These are phyloP conservation scores for Crithidia sp. DNA, from an alignment of 208 protist species.

Conservation along the genomic window DNA sequence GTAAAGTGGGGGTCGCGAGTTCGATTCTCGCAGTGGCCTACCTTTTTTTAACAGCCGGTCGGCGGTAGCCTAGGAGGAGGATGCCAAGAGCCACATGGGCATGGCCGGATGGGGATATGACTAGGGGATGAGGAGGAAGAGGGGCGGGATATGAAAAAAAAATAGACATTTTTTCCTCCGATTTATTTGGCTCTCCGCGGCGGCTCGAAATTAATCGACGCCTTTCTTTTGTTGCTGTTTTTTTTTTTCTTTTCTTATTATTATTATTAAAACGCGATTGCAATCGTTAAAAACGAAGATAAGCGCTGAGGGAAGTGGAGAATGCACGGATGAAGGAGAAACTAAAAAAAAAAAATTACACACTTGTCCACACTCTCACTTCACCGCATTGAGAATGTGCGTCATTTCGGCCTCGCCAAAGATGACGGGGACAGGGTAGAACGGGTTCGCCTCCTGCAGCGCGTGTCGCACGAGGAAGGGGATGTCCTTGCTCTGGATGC, in stretches of 20 bases:
- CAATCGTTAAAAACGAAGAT: too few relatives aligned
- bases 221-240: background rate
- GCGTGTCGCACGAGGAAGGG: conserved; percentile 46
- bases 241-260: conserved; percentile 12
- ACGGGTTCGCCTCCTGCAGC: conserved; percentile 55
- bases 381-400: conserved; percentile 30
- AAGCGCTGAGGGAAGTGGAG: background rate
- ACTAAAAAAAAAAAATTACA: background rate
- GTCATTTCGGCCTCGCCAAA: conserved; percentile 56
- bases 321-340: too few relatives aligned
- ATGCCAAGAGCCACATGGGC: background rate
- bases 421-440: conserved; percentile 72
- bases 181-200: too few relatives aligned
- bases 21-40: conserved; percentile 95
- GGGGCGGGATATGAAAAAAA: background rate
- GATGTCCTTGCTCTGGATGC: conserved; percentile 47
- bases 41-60: conserved; percentile 40
- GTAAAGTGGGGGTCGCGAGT: conserved; percentile 96
- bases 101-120: too few relatives aligned
- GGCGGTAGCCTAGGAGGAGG: too few relatives aligned
- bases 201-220: too few relatives aligned
- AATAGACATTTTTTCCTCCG: too few relatives aligned
- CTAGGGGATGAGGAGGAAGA: background rate
- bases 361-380: conserved; percentile 15
- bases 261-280: background rate